Percentiles rank a stretch among this genome's conserved stretches.
These are phyloP conservation scores for Hypoxylon fuscum DNA, from an alignment of 495 filamentous ascomycete species.

Conservation along the genomic window DNA sequence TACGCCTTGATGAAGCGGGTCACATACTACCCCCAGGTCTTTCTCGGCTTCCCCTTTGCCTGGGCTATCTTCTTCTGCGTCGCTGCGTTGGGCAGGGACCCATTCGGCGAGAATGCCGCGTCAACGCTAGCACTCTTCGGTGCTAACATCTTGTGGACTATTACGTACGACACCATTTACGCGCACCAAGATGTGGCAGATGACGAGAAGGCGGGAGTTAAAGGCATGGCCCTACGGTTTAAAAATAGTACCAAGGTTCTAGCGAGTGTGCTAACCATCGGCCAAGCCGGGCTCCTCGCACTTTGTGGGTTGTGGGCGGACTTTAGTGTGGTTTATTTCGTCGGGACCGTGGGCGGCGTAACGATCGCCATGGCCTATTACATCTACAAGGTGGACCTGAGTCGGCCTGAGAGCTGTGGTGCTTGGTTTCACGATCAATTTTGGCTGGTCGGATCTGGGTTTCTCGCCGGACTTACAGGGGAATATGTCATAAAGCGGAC, in stretches of 20 bases:
- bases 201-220: constrained; percentile 54
- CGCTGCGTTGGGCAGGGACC: constrained; percentile 25
- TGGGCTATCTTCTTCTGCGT: constrained; percentile 41
- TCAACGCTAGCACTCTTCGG: constrained; percentile 34
- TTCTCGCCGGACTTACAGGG: constrained; percentile 10
- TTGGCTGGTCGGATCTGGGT: constrained; percentile 36
- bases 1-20: constrained; percentile 48
- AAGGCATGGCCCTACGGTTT: constrained; percentile 50
- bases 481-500: constrained; percentile 8
- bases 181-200: constrained; percentile 56
- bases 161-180: constrained; percentile 59
- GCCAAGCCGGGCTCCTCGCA: constrained; percentile 20
- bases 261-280: neutral
- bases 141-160: constrained; percentile 49
- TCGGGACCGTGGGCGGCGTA: constrained; percentile 18
- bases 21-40: constrained; percentile 49
- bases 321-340: constrained; percentile 23
- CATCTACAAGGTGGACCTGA: constrained; percentile 40
- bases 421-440: constrained; percentile 42
- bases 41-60: constrained; percentile 46
- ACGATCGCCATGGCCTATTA: constrained; percentile 20
- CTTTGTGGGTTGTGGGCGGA: constrained; percentile 28
- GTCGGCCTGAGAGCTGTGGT: constrained; percentile 29
- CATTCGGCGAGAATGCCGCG: neutral
- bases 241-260: constrained; percentile 35